phyloP scores from a whole-genome alignment of 169 alveolate species.

The Plasmodium vivax region DNA sequence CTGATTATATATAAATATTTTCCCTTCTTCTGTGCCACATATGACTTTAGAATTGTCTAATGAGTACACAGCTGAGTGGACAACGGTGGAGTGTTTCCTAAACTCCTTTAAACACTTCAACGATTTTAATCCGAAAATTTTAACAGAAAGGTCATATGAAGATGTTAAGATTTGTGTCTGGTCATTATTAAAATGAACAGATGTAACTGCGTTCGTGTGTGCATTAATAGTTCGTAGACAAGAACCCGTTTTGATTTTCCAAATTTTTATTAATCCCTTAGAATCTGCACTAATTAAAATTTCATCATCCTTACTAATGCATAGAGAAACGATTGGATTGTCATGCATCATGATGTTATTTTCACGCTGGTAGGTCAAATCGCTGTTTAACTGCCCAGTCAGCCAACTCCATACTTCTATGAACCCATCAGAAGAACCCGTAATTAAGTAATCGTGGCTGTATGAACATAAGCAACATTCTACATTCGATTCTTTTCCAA shows the following conservation, averaged over 20 bases:
- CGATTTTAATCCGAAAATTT: conserved; percentile 83
- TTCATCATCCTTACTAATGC: conserved; percentile 89
- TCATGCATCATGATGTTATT: conserved; percentile 89
- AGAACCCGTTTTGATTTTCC: conserved; percentile 58
- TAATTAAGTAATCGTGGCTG: conserved; percentile 85
- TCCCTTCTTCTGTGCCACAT: conserved; percentile 85
- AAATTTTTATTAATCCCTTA: conserved; percentile 83
- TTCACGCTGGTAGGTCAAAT: conserved; percentile 84
- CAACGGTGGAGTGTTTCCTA: conserved; percentile 82
- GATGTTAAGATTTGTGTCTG: conserved; percentile 86
- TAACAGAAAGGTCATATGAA: conserved; percentile 86
- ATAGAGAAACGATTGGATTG: conserved; percentile 86
- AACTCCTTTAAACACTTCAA: conserved; percentile 80
- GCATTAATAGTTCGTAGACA: conserved; percentile 83
- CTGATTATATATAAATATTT: conserved; percentile 82
- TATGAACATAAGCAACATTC: conserved; percentile 90
- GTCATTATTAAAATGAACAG: conserved; percentile 86
- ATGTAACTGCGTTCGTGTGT: conserved; percentile 80
- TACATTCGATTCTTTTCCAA: conserved; percentile 87
- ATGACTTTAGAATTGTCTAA: conserved; percentile 81
- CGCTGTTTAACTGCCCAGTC: conserved; percentile 84
- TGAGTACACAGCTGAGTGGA: conserved; percentile 79
- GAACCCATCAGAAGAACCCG: conserved; percentile 91
- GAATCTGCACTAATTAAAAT: conserved; percentile 89
- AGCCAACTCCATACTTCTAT: conserved; percentile 91